phyloP scores from a whole-genome alignment of 1,284 basidiomycete genomes.

The Phylloporus sp. region DNA sequence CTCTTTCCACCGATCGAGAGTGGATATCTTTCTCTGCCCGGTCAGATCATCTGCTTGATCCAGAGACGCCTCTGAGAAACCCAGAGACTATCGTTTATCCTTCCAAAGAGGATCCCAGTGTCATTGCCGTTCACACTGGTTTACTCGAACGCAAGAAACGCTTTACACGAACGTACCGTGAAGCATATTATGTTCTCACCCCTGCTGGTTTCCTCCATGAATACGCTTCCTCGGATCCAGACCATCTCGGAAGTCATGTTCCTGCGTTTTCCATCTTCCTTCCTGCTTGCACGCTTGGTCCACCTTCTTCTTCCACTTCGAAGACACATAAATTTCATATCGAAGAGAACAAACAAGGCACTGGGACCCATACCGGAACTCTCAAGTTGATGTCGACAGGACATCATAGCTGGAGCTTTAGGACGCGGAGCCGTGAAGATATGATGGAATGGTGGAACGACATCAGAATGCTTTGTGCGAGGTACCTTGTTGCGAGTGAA shows the following conservation, averaged over 20 bases:
- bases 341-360: constrained; percentile 89
- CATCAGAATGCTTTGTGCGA: constrained; percentile 92
- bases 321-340: constrained; percentile 97
- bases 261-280: constrained; percentile 93
- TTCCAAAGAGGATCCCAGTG: constrained; percentile 91
- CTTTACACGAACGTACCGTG: constrained; percentile 90
- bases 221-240: constrained; percentile 83
- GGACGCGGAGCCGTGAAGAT: constrained; percentile 89
- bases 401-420: constrained; percentile 89
- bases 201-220: constrained; percentile 96
- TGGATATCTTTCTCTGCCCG: constrained; percentile 97
- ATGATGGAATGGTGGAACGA: constrained; percentile 99
- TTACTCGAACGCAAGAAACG: constrained; percentile 96
- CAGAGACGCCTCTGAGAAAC: constrained; percentile 91
- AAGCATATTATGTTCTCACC: constrained; percentile 93
- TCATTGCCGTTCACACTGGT: constrained; percentile 90
- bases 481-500: constrained; percentile 95
- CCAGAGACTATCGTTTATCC: constrained; percentile 88
- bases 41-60: constrained; percentile 95
- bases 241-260: constrained; percentile 59
- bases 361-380: constrained; percentile 65
- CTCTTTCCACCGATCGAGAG: constrained; percentile 90
- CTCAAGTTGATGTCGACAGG: constrained; percentile 50
- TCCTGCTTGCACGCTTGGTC: constrained; percentile 94
- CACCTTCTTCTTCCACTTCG: constrained; percentile 78